These are phyloP conservation scores for Quaeritorhiza haematococci DNA, from an alignment of 371 early-diverging fungal species.

Conservation along the genomic window DNA sequence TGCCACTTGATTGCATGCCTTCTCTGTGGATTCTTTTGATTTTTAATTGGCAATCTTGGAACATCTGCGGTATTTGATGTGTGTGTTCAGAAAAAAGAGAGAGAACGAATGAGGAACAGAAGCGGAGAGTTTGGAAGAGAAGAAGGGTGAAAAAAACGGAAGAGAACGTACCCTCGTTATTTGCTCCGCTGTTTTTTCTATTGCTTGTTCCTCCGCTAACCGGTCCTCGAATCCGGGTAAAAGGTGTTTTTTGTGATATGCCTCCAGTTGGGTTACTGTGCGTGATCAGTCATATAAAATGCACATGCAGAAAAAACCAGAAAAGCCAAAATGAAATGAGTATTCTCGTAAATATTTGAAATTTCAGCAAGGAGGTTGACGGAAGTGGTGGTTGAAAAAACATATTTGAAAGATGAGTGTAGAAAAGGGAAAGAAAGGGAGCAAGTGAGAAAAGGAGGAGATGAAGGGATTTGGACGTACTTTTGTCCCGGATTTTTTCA, in stretches of 20 bases:
- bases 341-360: neutral
- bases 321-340: neutral
- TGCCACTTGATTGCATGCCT: conserved; percentile 36
- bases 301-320: no score
- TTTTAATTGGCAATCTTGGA: conserved; percentile 72
- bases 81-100: conserved; percentile 3
- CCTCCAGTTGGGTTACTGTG: conserved; percentile 73
- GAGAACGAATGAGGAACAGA: neutral
- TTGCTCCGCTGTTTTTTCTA: conserved; percentile 71
- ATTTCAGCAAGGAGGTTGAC: no score
- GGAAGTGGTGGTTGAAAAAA: no score
- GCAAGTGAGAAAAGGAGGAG: conserved; percentile 1
- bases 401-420: no score
- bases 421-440: no score
- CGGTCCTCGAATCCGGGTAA: conserved; percentile 93
- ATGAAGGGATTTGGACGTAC: conserved; percentile 33
- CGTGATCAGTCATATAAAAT: neutral
- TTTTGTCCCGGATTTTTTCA: conserved; percentile 50
- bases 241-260: conserved; percentile 82
- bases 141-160: neutral
- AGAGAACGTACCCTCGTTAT: conserved; percentile 65
- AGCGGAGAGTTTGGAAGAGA: neutral
- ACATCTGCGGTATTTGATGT: conserved; percentile 52
- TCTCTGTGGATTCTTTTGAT: conserved; percentile 69
- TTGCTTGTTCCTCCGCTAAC: conserved; percentile 75